These are phyloP conservation scores for Phyllosticta citriasiana DNA, from an alignment of 2,329 filamentous ascomycete genomes.

Conservation along the genomic window DNA sequence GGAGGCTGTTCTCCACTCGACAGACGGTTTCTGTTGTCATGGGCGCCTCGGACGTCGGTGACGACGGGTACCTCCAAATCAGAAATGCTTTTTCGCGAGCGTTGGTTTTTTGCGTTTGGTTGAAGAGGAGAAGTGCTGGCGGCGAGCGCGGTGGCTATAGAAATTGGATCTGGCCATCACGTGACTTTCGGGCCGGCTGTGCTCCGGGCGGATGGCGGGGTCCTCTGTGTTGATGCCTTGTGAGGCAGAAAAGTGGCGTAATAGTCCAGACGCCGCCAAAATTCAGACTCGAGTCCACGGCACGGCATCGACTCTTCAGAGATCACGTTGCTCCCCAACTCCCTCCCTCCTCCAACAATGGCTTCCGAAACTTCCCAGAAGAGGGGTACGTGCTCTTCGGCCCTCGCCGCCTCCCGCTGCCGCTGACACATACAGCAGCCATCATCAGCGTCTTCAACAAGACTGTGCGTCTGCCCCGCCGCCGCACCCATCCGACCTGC, in stretches of 20 bases:
- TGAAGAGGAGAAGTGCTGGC: conserved; percentile 30
- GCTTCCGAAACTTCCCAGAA: conserved; percentile 10
- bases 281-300: not conserved
- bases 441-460: conserved; percentile 97
- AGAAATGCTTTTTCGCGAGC: conserved; percentile 51
- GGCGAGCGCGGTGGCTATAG: not conserved
- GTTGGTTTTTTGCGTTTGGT: conserved; percentile 46
- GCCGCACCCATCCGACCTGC: not conserved
- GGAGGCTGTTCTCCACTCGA: conserved; percentile 42
- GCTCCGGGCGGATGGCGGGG: not conserved
- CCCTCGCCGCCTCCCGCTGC: conserved; percentile 1
- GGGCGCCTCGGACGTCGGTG: conserved; percentile 31
- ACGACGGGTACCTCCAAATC: conserved; percentile 34
- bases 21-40: conserved; percentile 51
- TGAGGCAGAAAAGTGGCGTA: not conserved
- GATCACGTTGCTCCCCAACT: not conserved
- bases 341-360: conserved; percentile 3
- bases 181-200: not conserved
- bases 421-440: conserved; percentile 34
- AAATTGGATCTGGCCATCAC: not conserved
- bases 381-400: conserved; percentile 6
- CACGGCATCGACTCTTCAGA: not conserved
- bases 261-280: not conserved
- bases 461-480: conserved; percentile 44
- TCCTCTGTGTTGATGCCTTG: not conserved